A percentile compares a stretch with the other conserved stretches of the same genome.
Conservation (phyloP, 345 rosid species). For the Heritiera littoralis region DNA sequence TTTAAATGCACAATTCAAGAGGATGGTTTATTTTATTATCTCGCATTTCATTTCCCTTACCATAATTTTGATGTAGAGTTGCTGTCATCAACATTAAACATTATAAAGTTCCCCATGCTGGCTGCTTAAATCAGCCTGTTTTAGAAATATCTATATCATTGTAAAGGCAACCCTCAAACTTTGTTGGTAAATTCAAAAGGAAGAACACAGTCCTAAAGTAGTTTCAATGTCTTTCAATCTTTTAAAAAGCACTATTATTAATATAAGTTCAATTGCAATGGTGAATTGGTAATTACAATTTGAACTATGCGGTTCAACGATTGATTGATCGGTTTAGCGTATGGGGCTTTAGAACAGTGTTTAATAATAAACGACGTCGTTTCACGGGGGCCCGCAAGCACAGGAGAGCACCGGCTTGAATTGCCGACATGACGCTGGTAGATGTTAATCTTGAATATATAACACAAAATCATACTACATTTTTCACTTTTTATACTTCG, state of each 20-base stretch:
- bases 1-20: not conserved
- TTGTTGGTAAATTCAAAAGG: not conserved
- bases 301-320: not conserved
- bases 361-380: not conserved
- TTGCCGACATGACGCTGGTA: not conserved
- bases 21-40: not conserved
- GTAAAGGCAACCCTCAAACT: not conserved
- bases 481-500: no score
- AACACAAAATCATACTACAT: not conserved
- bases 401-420: not conserved
- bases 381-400: not conserved
- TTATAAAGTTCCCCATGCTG: not conserved
- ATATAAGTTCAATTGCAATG: no score
- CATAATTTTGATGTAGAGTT: conserved; percentile 13
- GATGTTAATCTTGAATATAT: not conserved
- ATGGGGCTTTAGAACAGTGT: no score
- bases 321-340: no score
- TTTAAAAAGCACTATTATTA: not conserved
- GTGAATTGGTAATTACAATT: no score
- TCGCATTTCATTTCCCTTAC: not conserved
- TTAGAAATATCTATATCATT: not conserved
- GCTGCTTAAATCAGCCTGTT: not conserved
- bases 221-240: not conserved
- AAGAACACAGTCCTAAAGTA: no score
- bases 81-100: not conserved